These are phyloP conservation scores for Circinella minor DNA, from an alignment of 371 early-diverging fungal genomes.

Conservation along the genomic window DNA sequence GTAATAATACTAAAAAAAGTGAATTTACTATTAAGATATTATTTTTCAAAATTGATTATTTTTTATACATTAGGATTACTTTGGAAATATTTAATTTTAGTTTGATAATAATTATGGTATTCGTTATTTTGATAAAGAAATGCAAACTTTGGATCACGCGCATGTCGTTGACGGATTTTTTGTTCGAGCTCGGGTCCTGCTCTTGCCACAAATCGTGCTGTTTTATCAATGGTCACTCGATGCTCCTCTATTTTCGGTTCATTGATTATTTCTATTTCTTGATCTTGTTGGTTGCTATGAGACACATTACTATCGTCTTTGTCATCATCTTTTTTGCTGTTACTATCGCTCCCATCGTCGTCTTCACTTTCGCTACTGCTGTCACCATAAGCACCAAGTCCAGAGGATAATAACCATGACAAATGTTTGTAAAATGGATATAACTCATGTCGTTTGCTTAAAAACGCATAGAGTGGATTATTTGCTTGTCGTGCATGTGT, in stretches of 20 bases:
- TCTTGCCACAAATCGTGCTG: conserved; percentile 38
- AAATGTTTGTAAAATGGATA: conserved; percentile 71
- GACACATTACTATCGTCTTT: conserved; percentile 13
- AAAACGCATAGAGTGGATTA: conserved; percentile 70
- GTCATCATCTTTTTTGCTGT: conserved; percentile 13
- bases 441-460: conserved; percentile 53
- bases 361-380: conserved; percentile 30
- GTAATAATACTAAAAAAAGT: neutral
- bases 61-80: neutral
- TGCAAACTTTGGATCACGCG: conserved; percentile 36
- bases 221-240: conserved; percentile 30
- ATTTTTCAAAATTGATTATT: neutral
- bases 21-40: neutral
- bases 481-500: conserved; percentile 72
- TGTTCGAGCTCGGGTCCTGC: conserved; percentile 34
- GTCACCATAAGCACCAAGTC: conserved; percentile 53
- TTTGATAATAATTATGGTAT: conserved; percentile 29
- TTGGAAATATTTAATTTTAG: conserved; percentile 16
- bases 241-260: neutral
- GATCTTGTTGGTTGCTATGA: conserved; percentile 4
- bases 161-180: conserved; percentile 30
- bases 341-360: too few species aligned
- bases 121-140: conserved; percentile 39
- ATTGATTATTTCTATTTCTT: neutral
- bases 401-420: conserved; percentile 60